Base-by-base conservation (phyloP, 768 basidiomycete species). In the Glaciozyma martinii region DNA sequence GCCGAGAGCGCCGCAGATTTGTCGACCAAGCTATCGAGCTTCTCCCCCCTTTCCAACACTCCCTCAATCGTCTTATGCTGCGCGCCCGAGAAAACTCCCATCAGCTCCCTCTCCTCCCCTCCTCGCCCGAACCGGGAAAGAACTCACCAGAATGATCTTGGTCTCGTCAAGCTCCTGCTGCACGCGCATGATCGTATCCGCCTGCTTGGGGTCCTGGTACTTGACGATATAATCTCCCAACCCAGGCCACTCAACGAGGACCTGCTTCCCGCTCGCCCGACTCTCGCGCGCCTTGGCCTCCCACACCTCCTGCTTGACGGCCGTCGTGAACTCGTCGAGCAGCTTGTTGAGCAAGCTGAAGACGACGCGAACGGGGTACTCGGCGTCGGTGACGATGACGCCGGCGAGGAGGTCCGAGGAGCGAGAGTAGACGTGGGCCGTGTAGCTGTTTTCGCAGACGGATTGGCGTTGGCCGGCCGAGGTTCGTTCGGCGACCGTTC, bases 21-120 rank as follows among this genome's bases (percentile, higher is more conserved):
- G 73, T 97, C 93, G 18, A 98, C 94, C 13, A 98, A 80, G 76
- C 90, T 90, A 77, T 97, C 92, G 53, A 99, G 81, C 78, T 90
- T 92, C 82, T 98, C 94, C 52, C 95, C 95, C 18, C 95, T 85
- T 76, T 93, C 86, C 49, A 99, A 81, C 15, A 99, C 93, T 5
- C 89, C 90, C 75, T 99, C 95, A 73, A 99, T 99, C 33, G 95
- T 99, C 81, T 98, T 97, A 81, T 98, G 95, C 93, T 98, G 74
- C 62, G 64, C 46, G 29, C 29, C 12, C 37, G 5, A 18, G 44
- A 10, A 52, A 54, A 2, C 37, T 13, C 29, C 7, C 16, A 40
- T 16, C 29, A 23, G 29, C 12, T 21, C 18, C 13, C 7, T 21
- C 32, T 7, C 29, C 27, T 2, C n/a, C 30, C 33, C 27, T n/a